Conservation (phyloP, 805 yeast genomes). For the Candida coleopterorum region DNA sequence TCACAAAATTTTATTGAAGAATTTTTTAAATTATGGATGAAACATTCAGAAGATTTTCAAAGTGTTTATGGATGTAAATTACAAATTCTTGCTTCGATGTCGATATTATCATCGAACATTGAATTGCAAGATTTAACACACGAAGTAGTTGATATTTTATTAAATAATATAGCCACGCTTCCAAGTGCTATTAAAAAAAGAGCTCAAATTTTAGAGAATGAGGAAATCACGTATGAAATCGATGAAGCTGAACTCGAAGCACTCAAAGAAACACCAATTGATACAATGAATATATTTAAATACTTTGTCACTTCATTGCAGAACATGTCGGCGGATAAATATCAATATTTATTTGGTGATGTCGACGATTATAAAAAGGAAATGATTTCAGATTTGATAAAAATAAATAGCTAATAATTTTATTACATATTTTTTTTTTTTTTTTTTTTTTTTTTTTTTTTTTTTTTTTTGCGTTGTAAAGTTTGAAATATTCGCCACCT, state of each 20-base stretch:
- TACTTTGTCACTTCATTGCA: constrained; percentile 55
- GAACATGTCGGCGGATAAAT: constrained; percentile 45
- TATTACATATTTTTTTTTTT: too few species aligned
- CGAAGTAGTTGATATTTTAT: constrained; percentile 36
- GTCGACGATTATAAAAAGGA: constrained; percentile 32
- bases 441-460: too few species aligned
- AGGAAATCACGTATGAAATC: constrained; percentile 31
- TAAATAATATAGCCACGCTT: constrained; percentile 38
- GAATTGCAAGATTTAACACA: constrained; percentile 30
- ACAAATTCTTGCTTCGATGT: constrained; percentile 43
- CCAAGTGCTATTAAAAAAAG: constrained; percentile 48
- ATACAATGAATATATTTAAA: constrained; percentile 65
- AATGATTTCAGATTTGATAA: constrained; percentile 24
- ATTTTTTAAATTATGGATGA: constrained; percentile 46
- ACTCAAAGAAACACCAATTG: constrained; percentile 73
- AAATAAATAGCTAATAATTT: constrained; percentile 17
- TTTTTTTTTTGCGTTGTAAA: too few species aligned
- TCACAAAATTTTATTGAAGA: constrained; percentile 33
- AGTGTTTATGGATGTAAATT: constrained; percentile 55
- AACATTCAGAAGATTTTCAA: constrained; percentile 40
- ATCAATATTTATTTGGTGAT: constrained; percentile 44
- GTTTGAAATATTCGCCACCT: neutral
- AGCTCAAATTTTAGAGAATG: constrained; percentile 39
- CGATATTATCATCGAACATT: constrained; percentile 31
- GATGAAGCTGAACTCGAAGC: constrained; percentile 79